Evolutionary conservation across 306 rosid genomes (phyloP).

Genomic region (Acmispon strigosus): DNA sequence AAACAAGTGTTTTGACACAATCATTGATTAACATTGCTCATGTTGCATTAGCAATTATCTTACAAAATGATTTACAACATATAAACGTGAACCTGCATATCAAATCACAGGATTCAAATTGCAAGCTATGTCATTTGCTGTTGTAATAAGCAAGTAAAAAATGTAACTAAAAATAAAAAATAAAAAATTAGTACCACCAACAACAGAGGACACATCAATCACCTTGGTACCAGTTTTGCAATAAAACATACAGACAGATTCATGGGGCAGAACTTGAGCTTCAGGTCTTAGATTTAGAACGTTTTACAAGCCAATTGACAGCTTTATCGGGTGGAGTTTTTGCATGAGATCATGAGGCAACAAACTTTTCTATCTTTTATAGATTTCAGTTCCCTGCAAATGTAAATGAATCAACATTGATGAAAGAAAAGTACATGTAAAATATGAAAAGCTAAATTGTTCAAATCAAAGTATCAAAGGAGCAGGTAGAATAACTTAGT

Average conservation of each 20-base stretch:
- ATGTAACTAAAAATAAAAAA: no score
- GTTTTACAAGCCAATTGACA: constrained; percentile 66
- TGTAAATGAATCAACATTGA: not conserved
- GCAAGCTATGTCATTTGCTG: not conserved
- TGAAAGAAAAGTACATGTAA: not conserved
- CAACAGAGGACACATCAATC: not conserved
- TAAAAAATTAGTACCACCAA: not conserved
- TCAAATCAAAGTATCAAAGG: not conserved
- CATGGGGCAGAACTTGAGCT: constrained; percentile 5
- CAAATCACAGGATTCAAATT: not conserved
- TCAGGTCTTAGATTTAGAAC: constrained; percentile 54
- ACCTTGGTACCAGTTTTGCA: constrained; percentile 12
- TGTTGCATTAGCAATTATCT: not conserved
- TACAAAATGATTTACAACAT: not conserved
- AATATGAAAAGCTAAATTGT: not conserved
- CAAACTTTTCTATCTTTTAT: constrained; percentile 53
- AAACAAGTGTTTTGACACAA: not conserved
- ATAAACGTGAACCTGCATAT: not conserved
- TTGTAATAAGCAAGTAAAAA: constrained; percentile 14
- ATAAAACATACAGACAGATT: not conserved
- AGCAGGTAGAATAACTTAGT: not conserved
- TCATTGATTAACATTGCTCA: constrained; percentile 8
- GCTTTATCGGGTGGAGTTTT: constrained; percentile 55
- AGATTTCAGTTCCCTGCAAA: constrained; percentile 58
- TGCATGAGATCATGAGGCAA: constrained; percentile 71